Evolutionary conservation across 176 grass and related monocot genomes (phyloP), one percentile per base, ranked within the genome.

Genomic region (Oryza australiensis): DNA sequence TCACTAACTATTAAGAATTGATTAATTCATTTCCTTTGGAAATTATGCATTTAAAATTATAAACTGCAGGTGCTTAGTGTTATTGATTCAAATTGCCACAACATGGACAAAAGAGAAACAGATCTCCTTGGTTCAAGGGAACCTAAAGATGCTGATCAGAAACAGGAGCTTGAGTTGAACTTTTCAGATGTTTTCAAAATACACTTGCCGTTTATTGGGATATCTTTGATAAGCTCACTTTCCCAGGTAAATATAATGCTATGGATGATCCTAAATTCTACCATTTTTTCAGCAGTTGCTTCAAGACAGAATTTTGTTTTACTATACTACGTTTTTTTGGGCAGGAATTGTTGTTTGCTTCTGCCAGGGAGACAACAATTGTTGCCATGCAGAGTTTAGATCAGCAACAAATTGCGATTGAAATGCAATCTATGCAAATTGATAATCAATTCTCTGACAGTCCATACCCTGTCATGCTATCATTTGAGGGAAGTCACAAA

Each of bases 381-480:
- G 90, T 94, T 80, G 71, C 85, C 57, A 95, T 93, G 87, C 95
- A 95, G 82, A 98, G 88, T 82, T 88, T 98, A 85, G 86, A 94
- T 87, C 92, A 91, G 78, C 92, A 98, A 48, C 90, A 74, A 62
- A 57, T 98, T 34, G 88, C 82, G 3, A 70, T 93, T 83, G 86
- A 94, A 88, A 91, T 87, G 68, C 86, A 85, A 66, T 88, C 82
- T 87, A 89, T 98, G 79, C 95, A 98, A 93, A 94, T 98, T 73
- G 95, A 98, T 87, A 98, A 98, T 91, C 95, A 98, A 33, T 81
- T 93, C 83, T 75, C 84, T 51, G 95, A 95, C 74, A 93, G 90
- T 76, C 90, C 88, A 76, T 92, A 94, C 90, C 95, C 95, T 73
- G 86, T 94, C 34, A 84, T 91, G 84, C 77, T 98, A 30, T 98